Evolutionary conservation across 257 asterid species (phyloP).

Genomic region (Solanum paucissectum): DNA sequence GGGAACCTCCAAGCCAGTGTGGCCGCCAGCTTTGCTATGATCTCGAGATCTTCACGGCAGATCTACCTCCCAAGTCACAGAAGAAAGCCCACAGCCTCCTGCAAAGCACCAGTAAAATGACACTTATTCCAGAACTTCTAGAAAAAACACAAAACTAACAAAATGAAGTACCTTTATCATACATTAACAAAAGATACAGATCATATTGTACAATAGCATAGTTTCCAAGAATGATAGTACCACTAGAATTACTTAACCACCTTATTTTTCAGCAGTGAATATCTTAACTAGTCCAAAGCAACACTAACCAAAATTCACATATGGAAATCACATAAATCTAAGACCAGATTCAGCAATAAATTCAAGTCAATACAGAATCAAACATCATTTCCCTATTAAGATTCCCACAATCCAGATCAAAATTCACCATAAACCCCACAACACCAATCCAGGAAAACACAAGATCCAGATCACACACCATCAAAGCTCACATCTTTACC

Average conservation of each 20-base stretch:
- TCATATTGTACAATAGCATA: constrained; percentile 3
- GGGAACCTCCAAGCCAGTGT: constrained; percentile 68
- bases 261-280: neutral
- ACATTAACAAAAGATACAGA: neutral
- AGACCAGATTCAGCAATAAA: neutral
- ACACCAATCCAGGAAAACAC: neutral
- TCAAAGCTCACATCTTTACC: constrained; percentile 1
- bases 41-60: constrained; percentile 39
- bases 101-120: constrained; percentile 6
- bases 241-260: neutral
- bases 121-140: neutral
- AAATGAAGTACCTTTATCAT: neutral
- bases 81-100: constrained; percentile 34
- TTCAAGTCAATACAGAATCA: neutral
- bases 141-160: neutral
- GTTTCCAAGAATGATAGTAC: constrained; percentile 1
- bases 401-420: neutral
- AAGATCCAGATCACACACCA: constrained; percentile 8
- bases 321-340: neutral
- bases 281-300: neutral
- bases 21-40: constrained; percentile 68
- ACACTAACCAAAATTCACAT: neutral
- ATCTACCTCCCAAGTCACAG: constrained; percentile 34
- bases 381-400: neutral
- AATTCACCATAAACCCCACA: neutral